Evolutionary conservation across 2,329 filamentous ascomycete species (phyloP), one percentile per base, ranked within the genome.

Genomic region (Neocatenulostroma microsporum): DNA sequence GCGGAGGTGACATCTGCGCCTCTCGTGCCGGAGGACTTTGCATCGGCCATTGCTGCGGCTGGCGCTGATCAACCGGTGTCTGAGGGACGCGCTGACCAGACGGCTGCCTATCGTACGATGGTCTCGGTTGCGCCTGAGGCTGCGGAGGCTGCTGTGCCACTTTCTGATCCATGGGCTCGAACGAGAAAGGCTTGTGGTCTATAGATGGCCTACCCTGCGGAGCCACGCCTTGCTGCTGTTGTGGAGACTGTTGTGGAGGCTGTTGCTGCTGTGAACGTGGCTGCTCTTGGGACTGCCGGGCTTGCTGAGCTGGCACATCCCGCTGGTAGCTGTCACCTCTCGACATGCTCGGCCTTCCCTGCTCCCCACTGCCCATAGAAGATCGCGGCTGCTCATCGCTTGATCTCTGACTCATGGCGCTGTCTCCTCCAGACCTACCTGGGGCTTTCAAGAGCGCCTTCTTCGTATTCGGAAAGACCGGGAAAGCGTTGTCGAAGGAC

Each of bases 401-500:
- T 2, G 29, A 31, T 17, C 41, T 26, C 4, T 21, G 19, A 27
- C 46, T 43, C 28, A 35, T 36, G 17, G 36, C 39, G 32, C 42
- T 44, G 21, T 30, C 24, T 17, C 37, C 42, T 23, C 41, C 45
- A 1, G 33, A 30, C 9, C 38, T 36, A 19, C 48, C 45, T 12
- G 37, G 28, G 23, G 32, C 39, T 34, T 19, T 13, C 14, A 12
- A 24, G 23, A 21, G 28, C n/a, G 39, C 48, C 39, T 50, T 57
- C 48, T 46, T 54, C 39, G 7, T 56, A 50, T 33, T 53, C 46
- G 63, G 63, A 44, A 71, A 70, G 1, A 58, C 55, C 5, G 68
- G 68, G 36, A 72, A 72, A 0, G 68, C 66, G 42, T 66, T 72
- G 49, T 72, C 68, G 34, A 55, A 56, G 7, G 55, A 43, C 17